phyloP scores from a whole-genome alignment of 345 rosid species.

The Citrus australasica region DNA sequence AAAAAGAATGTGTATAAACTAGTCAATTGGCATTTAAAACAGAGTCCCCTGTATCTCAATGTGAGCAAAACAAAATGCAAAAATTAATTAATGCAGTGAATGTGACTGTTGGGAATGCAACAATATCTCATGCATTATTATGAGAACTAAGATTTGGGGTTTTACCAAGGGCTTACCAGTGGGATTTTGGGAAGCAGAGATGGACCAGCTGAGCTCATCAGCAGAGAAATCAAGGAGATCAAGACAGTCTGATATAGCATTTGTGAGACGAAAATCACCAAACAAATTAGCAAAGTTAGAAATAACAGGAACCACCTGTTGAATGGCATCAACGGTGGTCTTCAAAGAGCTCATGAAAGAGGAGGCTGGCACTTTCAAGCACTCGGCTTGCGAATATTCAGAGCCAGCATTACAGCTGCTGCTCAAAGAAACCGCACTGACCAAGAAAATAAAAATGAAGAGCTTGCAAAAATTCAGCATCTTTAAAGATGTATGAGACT shows the following conservation, averaged over 20 bases:
- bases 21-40: neutral
- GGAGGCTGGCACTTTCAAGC: slow-evolving; percentile 37
- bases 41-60: neutral
- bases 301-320: slow-evolving; percentile 30
- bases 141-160: neutral
- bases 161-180: slow-evolving; percentile 26
- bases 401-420: neutral
- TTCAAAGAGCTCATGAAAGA: slow-evolving; percentile 43
- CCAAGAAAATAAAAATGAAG: neutral
- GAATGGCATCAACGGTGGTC: slow-evolving; percentile 31
- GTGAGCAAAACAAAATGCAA: neutral
- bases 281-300: slow-evolving; percentile 31
- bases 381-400: slow-evolving; percentile 13
- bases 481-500: neutral
- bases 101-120: too few relatives aligned
- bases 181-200: slow-evolving; percentile 54
- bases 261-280: slow-evolving; percentile 37
- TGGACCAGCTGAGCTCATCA: slow-evolving; percentile 54
- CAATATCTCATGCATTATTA: too few relatives aligned
- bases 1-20: neutral
- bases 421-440: neutral
- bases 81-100: neutral
- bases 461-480: neutral
- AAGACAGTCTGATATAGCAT: slow-evolving; percentile 58
- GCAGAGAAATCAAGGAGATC: slow-evolving; percentile 65